These are phyloP conservation scores for Ceratocystis smalleyi DNA, from an alignment of 2,329 filamentous ascomycete species.

Conservation along the genomic window DNA sequence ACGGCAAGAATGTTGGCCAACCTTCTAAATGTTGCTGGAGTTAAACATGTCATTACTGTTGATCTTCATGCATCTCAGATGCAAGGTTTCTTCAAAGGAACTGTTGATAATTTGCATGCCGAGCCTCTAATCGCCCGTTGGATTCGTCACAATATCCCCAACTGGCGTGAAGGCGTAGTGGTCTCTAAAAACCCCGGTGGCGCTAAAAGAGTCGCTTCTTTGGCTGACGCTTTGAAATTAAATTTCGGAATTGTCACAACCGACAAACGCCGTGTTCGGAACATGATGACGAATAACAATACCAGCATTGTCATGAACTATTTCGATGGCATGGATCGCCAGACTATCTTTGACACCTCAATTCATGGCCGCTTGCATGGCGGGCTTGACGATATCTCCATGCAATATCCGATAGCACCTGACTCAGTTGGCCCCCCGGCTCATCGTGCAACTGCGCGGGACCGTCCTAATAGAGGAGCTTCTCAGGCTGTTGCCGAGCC, in stretches of 20 bases:
- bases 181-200: conserved; percentile 97
- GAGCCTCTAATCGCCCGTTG: conserved; percentile 90
- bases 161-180: conserved; percentile 84
- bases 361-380: conserved; percentile 17
- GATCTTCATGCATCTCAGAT: conserved; percentile 96
- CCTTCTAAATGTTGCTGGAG: conserved; percentile 78
- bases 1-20: conserved; percentile 96
- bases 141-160: conserved; percentile 76
- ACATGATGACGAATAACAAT: conserved; percentile 63
- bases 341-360: conserved; percentile 27
- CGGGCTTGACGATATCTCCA: conserved; percentile 11
- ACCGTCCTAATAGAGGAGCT: conserved; percentile 1
- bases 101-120: conserved; percentile 91
- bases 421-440: conserved; percentile 15
- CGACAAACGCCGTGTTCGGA: conserved; percentile 49
- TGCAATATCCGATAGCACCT: not conserved
- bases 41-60: conserved; percentile 94
- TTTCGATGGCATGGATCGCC: conserved; percentile 43
- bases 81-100: conserved; percentile 97
- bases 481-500: conserved; percentile 7
- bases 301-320: conserved; percentile 63
- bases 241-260: conserved; percentile 96
- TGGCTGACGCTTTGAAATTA: conserved; percentile 89
- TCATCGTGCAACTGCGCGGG: not conserved
- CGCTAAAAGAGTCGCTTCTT: conserved; percentile 88